Conservation (phyloP, 2,329 filamentous ascomycete genomes). For the Diaporthe ampelina region DNA sequence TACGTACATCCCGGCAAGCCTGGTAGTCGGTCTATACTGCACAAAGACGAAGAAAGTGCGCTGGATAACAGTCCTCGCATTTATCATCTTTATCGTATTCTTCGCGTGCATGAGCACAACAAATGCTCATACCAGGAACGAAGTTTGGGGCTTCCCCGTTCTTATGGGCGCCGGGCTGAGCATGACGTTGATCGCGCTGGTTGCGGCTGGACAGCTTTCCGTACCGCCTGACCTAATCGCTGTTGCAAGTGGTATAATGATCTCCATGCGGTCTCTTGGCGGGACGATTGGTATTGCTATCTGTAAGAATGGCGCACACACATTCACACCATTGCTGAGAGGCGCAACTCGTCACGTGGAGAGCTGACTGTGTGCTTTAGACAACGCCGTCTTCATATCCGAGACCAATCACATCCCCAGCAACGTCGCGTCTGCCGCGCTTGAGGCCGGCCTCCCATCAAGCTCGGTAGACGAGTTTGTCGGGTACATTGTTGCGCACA, state of each 20-base stretch:
- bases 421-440: conserved; percentile 51
- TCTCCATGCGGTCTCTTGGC: conserved; percentile 58
- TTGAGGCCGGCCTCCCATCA: conserved; percentile 48
- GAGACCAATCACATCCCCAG: conserved; percentile 47
- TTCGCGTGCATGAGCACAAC: conserved; percentile 54
- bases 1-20: conserved; percentile 47
- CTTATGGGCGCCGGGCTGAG: conserved; percentile 53
- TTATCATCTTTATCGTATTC: conserved; percentile 50
- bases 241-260: conserved; percentile 50
- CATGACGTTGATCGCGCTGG: conserved; percentile 52
- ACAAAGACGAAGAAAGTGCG: conserved; percentile 47
- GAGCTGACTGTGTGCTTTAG: conserved; percentile 23
- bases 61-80: conserved; percentile 46
- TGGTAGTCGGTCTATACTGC: conserved; percentile 51
- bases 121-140: conserved; percentile 43
- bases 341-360: background rate
- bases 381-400: conserved; percentile 47
- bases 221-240: conserved; percentile 54
- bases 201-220: conserved; percentile 56
- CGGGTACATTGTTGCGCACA: conserved; percentile 45
- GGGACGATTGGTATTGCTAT: conserved; percentile 64
- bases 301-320: conserved; percentile 38
- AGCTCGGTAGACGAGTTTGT: conserved; percentile 48
- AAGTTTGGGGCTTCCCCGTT: conserved; percentile 55
- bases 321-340: background rate